Evolutionary conservation across 139 green algal genomes (phyloP), one percentile per base, ranked within the genome.

Genomic region (Chlamydomonas asymmetrica): DNA sequence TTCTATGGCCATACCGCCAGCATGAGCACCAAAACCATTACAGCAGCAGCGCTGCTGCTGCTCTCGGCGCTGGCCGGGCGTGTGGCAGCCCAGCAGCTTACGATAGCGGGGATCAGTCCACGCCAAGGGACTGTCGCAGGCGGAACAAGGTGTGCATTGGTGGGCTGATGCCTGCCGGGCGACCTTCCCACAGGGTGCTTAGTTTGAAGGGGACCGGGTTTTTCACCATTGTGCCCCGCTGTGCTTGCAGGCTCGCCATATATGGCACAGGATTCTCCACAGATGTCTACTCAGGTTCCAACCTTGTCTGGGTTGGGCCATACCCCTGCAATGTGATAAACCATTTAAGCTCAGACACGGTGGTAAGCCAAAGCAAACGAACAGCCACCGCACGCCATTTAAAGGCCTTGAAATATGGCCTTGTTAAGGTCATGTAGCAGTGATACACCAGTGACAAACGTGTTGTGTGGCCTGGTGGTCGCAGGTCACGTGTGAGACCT

Each of bases 401-500:
- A 22, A 20, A 6, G 18, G 18, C 29, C 8, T 49, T 41, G 7
- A 67, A 67, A 43, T 41, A 22, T 49, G 29, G 8, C 22, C 9
- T 32, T 43, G 41, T 23, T 22, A 43, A 45, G 41, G 40, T 35
- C 29, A 7, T 71, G 4, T 8, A 66, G 39, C 52, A 71, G 34
- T 29, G 43, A 63, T 63, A 63, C 20, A 38, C 56, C 25, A 18
- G n/a, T 34, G n/a, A 63, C n/a, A 32, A 45, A 5, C 35, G 6
- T 38, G 25, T 27, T 54, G 4, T 39, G 6, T 40, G 8, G 5
- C 67, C n/a, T 32, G 8, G 9, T 31, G 8, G 18, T 4, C 16
- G 31, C 69, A 75, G 69, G 22, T 81, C 20, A 81, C 75, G 0
- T 81, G 75, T 43, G 66, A 81, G 38, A 81, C 75, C 1, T 25